A percentile compares a stretch with the other conserved stretches of the same genome.
Evolutionary conservation across 2,329 filamentous ascomycete genomes (phyloP).

Genomic region (Aaosphaeria pasadenensis): DNA sequence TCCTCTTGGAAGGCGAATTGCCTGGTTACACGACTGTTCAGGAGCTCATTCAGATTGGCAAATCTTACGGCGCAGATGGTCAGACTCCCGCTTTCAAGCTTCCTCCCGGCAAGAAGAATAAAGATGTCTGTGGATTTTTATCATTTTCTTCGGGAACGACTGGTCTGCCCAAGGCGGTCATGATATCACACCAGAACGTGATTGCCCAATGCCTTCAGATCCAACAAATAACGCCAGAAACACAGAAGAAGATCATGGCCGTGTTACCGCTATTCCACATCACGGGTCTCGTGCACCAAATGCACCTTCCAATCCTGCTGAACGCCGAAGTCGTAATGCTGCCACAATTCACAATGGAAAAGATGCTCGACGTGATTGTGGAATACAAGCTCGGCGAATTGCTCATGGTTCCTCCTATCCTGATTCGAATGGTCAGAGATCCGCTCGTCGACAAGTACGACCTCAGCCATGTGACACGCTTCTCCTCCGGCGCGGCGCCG

Average conservation of each 20-base stretch:
- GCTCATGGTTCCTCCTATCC: slow-evolving; percentile 54
- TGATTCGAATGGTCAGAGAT: slow-evolving; percentile 60
- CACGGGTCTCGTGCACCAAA: slow-evolving; percentile 39
- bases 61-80: slow-evolving; percentile 38
- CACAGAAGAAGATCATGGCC: slow-evolving; percentile 39
- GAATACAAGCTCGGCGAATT: slow-evolving; percentile 52
- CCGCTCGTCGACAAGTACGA: slow-evolving; percentile 55
- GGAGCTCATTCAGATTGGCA: slow-evolving; percentile 44
- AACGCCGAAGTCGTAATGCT: slow-evolving; percentile 68
- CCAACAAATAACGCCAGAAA: slow-evolving; percentile 40
- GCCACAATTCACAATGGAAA: slow-evolving; percentile 58
- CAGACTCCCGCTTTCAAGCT: slow-evolving; percentile 52
- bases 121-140: slow-evolving; percentile 52
- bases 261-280: slow-evolving; percentile 35
- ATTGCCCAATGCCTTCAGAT: slow-evolving; percentile 59
- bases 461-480: slow-evolving; percentile 53
- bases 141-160: slow-evolving; percentile 37
- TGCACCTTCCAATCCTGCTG: slow-evolving; percentile 61
- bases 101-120: slow-evolving; percentile 53
- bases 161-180: slow-evolving; percentile 36
- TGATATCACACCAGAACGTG: slow-evolving; percentile 36
- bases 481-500: slow-evolving; percentile 61
- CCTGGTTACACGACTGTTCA: slow-evolving; percentile 50
- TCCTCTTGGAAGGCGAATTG: slow-evolving; percentile 55
- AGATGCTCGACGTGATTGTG: slow-evolving; percentile 46